Evolutionary conservation across 495 filamentous ascomycete genomes (phyloP).

Genomic region (Penicillium odoratum): DNA sequence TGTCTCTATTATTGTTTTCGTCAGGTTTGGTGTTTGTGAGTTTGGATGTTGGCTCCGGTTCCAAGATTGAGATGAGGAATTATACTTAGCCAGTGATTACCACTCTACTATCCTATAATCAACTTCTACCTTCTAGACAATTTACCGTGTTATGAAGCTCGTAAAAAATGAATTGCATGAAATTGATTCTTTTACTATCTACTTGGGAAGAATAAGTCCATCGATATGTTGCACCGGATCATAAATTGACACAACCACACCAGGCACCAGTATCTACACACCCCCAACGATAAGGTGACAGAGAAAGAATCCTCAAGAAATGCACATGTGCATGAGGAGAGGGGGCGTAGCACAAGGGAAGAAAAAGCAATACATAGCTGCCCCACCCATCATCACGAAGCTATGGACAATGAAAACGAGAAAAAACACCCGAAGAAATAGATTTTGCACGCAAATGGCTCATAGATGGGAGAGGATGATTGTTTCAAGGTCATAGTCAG

Average conservation of each 20-base stretch:
- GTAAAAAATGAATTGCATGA: neutral
- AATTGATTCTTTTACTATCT: neutral
- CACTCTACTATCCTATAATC: neutral
- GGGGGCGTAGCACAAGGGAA: neutral
- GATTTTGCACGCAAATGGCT: conserved; percentile 10
- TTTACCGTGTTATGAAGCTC: neutral
- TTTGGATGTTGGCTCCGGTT: neutral
- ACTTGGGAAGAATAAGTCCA: neutral
- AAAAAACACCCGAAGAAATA: neutral
- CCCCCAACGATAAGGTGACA: neutral
- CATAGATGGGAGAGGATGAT: conserved; percentile 15
- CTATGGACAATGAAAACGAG: neutral
- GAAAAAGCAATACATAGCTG: conserved; percentile 2
- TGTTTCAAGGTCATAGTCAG: neutral
- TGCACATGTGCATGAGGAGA: neutral
- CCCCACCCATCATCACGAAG: conserved; percentile 13
- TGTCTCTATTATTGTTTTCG: neutral
- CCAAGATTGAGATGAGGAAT: neutral
- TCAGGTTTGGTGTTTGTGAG: neutral
- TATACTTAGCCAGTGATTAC: neutral
- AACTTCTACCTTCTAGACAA: neutral
- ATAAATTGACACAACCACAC: neutral
- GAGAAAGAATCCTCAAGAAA: neutral
- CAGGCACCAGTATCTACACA: neutral
- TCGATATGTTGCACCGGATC: conserved; percentile 5